A percentile compares a stretch with the other conserved stretches of the same genome.
Evolutionary conservation across 768 basidiomycete genomes (phyloP).

Genomic region (Flagelloscypha sp.): DNA sequence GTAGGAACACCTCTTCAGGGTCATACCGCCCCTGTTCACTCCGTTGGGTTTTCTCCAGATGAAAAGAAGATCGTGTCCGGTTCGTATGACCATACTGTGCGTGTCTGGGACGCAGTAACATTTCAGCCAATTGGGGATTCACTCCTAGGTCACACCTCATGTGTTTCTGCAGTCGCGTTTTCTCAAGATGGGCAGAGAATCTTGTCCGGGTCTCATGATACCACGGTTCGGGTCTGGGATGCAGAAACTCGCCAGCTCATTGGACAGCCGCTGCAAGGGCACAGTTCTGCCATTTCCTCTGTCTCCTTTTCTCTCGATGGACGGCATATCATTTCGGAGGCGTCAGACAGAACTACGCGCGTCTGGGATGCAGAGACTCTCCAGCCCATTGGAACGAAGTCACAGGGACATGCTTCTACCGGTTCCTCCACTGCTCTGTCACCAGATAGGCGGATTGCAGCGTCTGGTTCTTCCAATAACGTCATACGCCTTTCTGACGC

Average conservation of each 20-base stretch:
- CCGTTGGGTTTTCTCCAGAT: constrained; percentile 7
- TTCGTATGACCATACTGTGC: constrained; percentile 5
- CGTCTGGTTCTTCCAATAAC: too few relatives aligned
- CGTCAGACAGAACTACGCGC: constrained; percentile 16
- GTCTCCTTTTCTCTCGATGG: constrained; percentile 15
- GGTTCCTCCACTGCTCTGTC: too few relatives aligned
- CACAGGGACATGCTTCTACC: too few relatives aligned
- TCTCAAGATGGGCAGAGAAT: constrained; percentile 11
- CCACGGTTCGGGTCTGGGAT: constrained; percentile 6
- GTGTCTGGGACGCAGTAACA: constrained; percentile 7
- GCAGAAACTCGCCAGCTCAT: not conserved
- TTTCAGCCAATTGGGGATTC: not conserved
- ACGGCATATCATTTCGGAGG: constrained; percentile 18
- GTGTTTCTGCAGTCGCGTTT: constrained; percentile 4
- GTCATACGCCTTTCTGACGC: too few relatives aligned
- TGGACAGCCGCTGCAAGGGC: constrained; percentile 5
- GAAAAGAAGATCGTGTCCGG: constrained; percentile 5
- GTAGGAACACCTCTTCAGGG: not conserved
- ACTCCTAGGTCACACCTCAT: constrained; percentile 3
- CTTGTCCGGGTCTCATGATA: constrained; percentile 4
- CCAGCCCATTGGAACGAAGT: too few relatives aligned
- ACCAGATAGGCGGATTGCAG: too few relatives aligned
- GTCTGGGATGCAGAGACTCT: constrained; percentile 22
- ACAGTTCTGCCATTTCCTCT: constrained; percentile 2
- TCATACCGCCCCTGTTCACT: not conserved